Evolutionary conservation across 164 flowering plant species (phyloP).

Genomic region (Nymphaea colorata): DNA sequence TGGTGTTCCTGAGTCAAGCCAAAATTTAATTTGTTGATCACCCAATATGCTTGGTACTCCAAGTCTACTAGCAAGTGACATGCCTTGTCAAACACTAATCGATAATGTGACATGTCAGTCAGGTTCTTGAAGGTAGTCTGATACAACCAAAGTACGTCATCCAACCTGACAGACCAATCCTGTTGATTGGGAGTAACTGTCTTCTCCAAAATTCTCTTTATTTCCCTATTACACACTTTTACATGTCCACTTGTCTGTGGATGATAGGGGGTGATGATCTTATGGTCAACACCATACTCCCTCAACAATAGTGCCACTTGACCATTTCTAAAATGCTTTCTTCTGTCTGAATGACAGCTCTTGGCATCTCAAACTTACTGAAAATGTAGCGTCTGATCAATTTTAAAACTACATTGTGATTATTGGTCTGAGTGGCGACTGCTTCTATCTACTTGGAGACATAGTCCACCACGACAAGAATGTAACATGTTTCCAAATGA

Average conservation of each 20-base stretch:
- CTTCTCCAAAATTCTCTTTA: background rate
- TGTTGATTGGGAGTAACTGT: background rate
- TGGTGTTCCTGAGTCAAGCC: background rate
- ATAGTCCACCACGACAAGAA: too few species aligned
- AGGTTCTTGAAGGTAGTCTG: constrained; percentile 5
- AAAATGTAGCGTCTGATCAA: background rate
- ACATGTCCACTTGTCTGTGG: background rate
- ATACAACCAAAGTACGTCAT: constrained; percentile 2
- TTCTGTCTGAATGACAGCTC: background rate
- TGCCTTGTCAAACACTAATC: constrained; percentile 9
- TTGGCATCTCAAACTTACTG: background rate
- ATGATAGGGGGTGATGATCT: background rate
- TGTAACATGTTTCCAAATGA: too few species aligned
- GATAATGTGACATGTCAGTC: constrained; percentile 4
- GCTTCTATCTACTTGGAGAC: too few species aligned
- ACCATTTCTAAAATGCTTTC: background rate
- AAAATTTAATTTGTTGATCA: background rate
- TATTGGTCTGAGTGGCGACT: too few species aligned
- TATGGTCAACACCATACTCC: background rate
- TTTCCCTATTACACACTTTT: background rate
- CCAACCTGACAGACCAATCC: too few species aligned
- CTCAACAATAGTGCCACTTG: background rate
- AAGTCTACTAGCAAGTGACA: constrained; percentile 9
- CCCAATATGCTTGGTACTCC: constrained; percentile 9
- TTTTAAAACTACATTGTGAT: too few species aligned